Evolutionary conservation across 352 stramenopile genomes (phyloP).

Genomic region (Phytopythium delawarense): DNA sequence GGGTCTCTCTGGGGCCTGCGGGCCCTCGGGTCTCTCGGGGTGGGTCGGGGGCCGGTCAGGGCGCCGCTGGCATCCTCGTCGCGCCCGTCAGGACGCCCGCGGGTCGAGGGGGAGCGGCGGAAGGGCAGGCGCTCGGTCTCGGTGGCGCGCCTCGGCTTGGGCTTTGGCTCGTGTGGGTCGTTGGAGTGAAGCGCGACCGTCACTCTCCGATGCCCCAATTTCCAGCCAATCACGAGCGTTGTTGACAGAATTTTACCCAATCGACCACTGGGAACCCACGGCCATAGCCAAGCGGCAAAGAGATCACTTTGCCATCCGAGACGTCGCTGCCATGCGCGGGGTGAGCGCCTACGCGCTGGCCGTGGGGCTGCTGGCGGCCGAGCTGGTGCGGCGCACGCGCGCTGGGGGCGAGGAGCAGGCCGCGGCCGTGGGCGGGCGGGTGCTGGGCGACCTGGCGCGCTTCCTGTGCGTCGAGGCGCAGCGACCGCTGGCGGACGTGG

Average conservation of each 20-base stretch:
- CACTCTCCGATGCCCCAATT: neutral
- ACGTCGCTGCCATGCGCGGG: no score
- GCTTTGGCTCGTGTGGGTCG: no score
- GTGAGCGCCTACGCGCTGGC: slow-evolving; percentile 33
- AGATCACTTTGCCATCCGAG: neutral
- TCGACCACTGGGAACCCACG: no score
- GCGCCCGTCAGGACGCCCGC: neutral
- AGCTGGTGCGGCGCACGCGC: slow-evolving; percentile 46
- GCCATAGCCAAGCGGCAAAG: no score
- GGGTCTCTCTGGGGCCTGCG: no score
- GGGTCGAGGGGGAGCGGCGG: neutral
- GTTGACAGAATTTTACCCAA: no score
- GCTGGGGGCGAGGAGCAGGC: slow-evolving; percentile 13
- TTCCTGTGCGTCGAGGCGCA: slow-evolving; percentile 62
- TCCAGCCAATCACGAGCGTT: neutral
- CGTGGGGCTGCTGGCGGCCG: slow-evolving; percentile 38
- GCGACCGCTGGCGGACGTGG: slow-evolving; percentile 17
- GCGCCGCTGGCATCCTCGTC: slow-evolving; percentile 27
- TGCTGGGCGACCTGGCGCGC: slow-evolving; percentile 40
- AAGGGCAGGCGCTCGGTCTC: neutral
- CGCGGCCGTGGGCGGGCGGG: slow-evolving; percentile 11
- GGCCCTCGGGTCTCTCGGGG: neutral
- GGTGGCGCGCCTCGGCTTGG: neutral
- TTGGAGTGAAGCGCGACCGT: neutral
- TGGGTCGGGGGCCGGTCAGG: slow-evolving; percentile 10